These are phyloP conservation scores for Aphanomyces invadans DNA, from an alignment of 352 stramenopile genomes.

Conservation along the genomic window DNA sequence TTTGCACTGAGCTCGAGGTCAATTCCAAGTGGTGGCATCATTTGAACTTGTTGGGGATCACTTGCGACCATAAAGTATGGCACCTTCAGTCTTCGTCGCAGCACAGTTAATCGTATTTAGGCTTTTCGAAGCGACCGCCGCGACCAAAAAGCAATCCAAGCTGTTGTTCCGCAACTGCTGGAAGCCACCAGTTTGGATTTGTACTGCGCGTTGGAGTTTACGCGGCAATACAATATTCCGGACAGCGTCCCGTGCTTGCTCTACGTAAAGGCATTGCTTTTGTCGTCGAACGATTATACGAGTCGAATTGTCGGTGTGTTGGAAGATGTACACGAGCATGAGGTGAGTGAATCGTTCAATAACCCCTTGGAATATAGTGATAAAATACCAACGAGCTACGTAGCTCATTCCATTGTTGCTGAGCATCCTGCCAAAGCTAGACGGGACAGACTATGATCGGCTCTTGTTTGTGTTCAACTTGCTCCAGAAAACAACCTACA, in stretches of 20 bases:
- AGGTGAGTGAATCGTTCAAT: constrained; percentile 27
- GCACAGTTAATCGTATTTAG: constrained; percentile 25
- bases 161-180: constrained; percentile 52
- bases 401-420: constrained; percentile 44
- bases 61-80: constrained; percentile 41
- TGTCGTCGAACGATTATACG: constrained; percentile 52
- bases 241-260: constrained; percentile 60
- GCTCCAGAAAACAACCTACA: constrained; percentile 53
- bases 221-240: constrained; percentile 76
- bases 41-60: constrained; percentile 61
- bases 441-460: constrained; percentile 52
- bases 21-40: constrained; percentile 83
- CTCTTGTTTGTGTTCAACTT: constrained; percentile 67
- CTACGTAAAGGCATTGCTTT: constrained; percentile 52
- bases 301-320: constrained; percentile 69
- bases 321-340: constrained; percentile 69
- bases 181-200: constrained; percentile 67
- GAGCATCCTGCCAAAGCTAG: constrained; percentile 31
- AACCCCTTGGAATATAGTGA: background rate
- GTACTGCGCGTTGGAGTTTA: constrained; percentile 74
- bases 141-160: constrained; percentile 59
- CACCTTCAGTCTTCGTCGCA: background rate
- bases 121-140: constrained; percentile 60
- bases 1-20: constrained; percentile 69
- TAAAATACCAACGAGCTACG: background rate